phyloP scores from a whole-genome alignment of 768 basidiomycete species.

The Kondoa malvinella region DNA sequence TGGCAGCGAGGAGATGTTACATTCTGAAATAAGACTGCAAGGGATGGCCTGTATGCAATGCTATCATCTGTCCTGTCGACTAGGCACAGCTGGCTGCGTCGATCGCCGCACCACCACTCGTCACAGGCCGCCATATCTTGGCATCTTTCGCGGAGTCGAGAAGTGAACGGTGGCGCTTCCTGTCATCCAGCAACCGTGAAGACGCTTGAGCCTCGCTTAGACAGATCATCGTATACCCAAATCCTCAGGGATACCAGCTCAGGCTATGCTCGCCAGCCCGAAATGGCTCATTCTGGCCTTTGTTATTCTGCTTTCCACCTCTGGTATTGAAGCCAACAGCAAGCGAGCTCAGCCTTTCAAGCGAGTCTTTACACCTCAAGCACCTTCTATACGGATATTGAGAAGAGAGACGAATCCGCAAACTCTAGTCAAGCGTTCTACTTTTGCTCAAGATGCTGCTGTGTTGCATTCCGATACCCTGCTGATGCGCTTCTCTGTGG shows the following conservation, averaged over 20 bases:
- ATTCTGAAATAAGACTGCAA: too few species aligned
- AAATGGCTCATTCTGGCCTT: not conserved
- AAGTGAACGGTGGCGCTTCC: too few species aligned
- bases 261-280: not conserved
- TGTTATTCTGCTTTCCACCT: not conserved
- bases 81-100: too few species aligned
- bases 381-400: slow-evolving; percentile 1
- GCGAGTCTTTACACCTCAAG: not conserved
- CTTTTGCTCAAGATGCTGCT: not conserved
- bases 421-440: not conserved
- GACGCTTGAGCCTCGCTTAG: too few species aligned
- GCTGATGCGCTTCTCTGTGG: slow-evolving; percentile 16
- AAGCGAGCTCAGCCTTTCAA: slow-evolving; percentile 3
- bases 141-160: too few species aligned
- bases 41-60: too few species aligned
- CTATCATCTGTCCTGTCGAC: too few species aligned
- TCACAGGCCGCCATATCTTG: too few species aligned
- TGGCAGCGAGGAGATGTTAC: too few species aligned
- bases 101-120: too few species aligned
- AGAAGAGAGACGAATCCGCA: not conserved
- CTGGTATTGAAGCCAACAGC: not conserved
- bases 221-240: too few species aligned
- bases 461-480: slow-evolving; percentile 6
- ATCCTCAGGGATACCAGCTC: not conserved
- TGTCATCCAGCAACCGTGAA: too few species aligned